Evolutionary conservation across 176 grass and related monocot species (phyloP).

Genomic region (Avena atlantica): DNA sequence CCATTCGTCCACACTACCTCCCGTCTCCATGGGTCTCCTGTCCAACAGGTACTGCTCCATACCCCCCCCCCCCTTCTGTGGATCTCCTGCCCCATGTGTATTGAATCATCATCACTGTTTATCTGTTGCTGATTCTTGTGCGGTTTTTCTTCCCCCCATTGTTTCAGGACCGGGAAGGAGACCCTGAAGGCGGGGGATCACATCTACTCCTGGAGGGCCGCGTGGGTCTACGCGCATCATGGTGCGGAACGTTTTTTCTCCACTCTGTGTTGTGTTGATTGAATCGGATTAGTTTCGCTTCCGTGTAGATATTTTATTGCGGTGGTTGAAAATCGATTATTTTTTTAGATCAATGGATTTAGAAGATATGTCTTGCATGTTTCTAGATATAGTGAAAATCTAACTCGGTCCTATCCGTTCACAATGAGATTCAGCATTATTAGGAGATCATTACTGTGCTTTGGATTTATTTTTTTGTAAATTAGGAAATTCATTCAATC

Average conservation of each 20-base stretch:
- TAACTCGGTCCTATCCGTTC: too few relatives aligned
- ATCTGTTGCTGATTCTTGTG: neutral
- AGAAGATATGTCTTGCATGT: too few relatives aligned
- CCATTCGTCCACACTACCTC: neutral
- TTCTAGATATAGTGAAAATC: neutral
- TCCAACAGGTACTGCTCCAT: conserved; percentile 46
- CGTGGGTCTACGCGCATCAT: conserved; percentile 80
- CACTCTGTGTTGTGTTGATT: neutral
- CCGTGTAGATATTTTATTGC: neutral
- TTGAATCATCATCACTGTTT: too few relatives aligned
- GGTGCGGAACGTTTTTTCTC: conserved; percentile 36
- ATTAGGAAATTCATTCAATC: neutral
- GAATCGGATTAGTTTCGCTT: neutral
- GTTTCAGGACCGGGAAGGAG: conserved; percentile 62
- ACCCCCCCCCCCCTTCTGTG: neutral
- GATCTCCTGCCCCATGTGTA: too few relatives aligned
- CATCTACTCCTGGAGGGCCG: conserved; percentile 81
- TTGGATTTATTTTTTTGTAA: too few relatives aligned
- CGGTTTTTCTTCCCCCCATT: neutral
- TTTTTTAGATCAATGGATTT: neutral
- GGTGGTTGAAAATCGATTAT: neutral
- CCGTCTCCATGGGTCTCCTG: conserved; percentile 56
- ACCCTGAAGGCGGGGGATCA: conserved; percentile 79
- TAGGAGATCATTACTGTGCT: too few relatives aligned
- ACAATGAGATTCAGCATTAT: too few relatives aligned